Percentiles rank a stretch among this genome's conserved stretches.
Evolutionary conservation across 768 basidiomycete genomes (phyloP).

Genomic region (Suillus fuscotomentosus): DNA sequence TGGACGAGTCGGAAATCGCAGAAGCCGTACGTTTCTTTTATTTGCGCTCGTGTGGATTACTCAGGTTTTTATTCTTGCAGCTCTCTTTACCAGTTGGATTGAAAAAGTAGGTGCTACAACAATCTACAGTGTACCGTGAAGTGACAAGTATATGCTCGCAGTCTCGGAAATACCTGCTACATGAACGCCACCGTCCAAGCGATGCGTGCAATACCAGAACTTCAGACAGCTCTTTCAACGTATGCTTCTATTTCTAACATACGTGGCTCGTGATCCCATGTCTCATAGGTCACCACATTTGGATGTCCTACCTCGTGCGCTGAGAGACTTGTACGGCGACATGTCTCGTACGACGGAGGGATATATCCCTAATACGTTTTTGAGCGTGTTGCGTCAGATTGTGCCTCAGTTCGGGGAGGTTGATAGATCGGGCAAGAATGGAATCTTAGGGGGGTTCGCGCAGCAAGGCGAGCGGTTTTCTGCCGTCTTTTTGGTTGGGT

Average conservation of each 20-base stretch:
- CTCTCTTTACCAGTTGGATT: constrained; percentile 81
- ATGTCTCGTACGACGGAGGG: constrained; percentile 79
- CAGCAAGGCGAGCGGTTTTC: constrained; percentile 60
- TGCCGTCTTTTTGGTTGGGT: background rate
- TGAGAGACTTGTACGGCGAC: constrained; percentile 67
- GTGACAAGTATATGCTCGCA: constrained; percentile 17
- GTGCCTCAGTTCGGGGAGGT: constrained; percentile 91
- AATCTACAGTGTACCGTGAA: background rate
- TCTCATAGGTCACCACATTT: constrained; percentile 33
- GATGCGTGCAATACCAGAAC: constrained; percentile 89
- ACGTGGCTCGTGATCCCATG: background rate
- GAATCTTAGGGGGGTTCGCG: constrained; percentile 53
- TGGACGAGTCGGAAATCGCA: constrained; percentile 81
- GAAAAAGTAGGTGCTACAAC: constrained; percentile 51
- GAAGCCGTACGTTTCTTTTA: constrained; percentile 55
- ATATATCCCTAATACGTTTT: constrained; percentile 68
- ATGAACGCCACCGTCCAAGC: constrained; percentile 96
- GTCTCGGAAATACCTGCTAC: constrained; percentile 94
- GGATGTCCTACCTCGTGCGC: constrained; percentile 44
- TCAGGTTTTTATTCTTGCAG: constrained; percentile 33
- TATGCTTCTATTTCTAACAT: constrained; percentile 31
- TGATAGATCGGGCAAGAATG: constrained; percentile 41
- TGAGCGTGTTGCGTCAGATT: constrained; percentile 66
- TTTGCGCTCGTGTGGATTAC: background rate
- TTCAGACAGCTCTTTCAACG: constrained; percentile 68